Conservation (phyloP, 2,329 filamentous ascomycete species). For the Aureobasidium sp. region DNA sequence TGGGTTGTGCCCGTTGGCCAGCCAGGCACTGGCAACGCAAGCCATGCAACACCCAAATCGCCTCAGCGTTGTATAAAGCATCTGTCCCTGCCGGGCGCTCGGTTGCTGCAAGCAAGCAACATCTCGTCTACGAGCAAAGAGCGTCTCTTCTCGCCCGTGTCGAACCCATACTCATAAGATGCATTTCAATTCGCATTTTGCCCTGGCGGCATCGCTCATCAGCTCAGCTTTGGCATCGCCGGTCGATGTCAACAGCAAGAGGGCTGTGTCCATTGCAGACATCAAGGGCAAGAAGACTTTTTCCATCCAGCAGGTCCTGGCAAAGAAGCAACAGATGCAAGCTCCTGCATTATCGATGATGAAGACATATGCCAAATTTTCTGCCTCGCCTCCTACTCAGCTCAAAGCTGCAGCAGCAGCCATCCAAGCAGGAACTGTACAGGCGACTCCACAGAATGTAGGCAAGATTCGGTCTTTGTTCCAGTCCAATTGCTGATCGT, state of each 20-base stretch:
- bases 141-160: background rate
- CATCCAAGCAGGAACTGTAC: slow-evolving; percentile 28
- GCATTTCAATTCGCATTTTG: slow-evolving; percentile 20
- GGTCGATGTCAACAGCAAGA: slow-evolving; percentile 15
- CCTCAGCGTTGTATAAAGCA: background rate
- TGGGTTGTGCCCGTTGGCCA: slow-evolving; percentile 6
- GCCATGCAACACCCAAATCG: background rate
- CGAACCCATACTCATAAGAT: slow-evolving; percentile 15
- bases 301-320: slow-evolving; percentile 24
- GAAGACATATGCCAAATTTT: slow-evolving; percentile 16
- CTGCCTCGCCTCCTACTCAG: slow-evolving; percentile 20
- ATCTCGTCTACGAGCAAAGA: slow-evolving; percentile 7
- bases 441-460: slow-evolving; percentile 26
- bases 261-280: slow-evolving; percentile 19
- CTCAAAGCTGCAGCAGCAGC: slow-evolving; percentile 26
- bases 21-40: slow-evolving; percentile 5
- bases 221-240: slow-evolving; percentile 22
- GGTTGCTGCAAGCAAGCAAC: background rate
- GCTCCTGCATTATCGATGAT: slow-evolving; percentile 25
- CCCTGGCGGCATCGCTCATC: slow-evolving; percentile 23
- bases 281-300: slow-evolving; percentile 18
- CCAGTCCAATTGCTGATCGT: background rate
- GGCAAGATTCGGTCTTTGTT: background rate
- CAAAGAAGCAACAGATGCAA: slow-evolving; percentile 29
- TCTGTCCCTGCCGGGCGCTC: background rate